These are phyloP conservation scores for Zostera marina DNA, from an alignment of 116 monocot genomes.

Conservation along the genomic window DNA sequence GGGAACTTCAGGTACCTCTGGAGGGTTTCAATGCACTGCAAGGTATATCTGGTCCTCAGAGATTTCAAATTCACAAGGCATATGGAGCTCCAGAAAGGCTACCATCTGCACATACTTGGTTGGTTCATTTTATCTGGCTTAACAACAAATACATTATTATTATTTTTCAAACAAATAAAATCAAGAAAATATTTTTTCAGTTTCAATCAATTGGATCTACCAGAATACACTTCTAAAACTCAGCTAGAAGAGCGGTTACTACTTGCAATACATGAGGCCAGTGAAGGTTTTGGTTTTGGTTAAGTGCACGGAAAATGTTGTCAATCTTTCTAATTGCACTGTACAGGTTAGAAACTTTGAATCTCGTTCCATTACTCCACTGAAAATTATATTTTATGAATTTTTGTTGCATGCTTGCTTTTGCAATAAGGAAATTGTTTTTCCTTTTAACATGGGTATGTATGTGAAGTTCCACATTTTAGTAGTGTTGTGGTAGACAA, in stretches of 20 bases:
- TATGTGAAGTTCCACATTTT: no score
- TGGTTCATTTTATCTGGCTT: conserved; percentile 17
- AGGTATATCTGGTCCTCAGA: conserved; percentile 92
- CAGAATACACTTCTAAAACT: conserved; percentile 85
- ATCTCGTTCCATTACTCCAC: neutral
- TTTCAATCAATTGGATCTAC: conserved; percentile 94
- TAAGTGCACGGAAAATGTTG: conserved; percentile 23
- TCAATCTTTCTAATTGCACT: neutral
- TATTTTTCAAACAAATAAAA: conserved; percentile 15
- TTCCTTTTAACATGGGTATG: neutral
- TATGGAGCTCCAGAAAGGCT: conserved; percentile 79
- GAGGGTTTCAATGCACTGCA: conserved; percentile 98
- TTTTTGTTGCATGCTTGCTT: neutral
- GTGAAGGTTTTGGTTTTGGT: conserved; percentile 95
- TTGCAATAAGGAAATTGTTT: neutral
- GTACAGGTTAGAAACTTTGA: conserved; percentile 2
- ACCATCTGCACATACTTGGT: conserved; percentile 99
- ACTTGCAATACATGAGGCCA: conserved; percentile 91
- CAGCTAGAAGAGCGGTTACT: conserved; percentile 85
- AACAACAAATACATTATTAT: conserved; percentile 41
- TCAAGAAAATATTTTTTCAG: conserved; percentile 64
- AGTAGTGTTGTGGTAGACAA: no score
- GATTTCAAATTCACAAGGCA: conserved; percentile 98
- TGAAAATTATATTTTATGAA: neutral
- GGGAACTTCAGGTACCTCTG: conserved; percentile 54